Conservation (phyloP, 2,329 filamentous ascomycete species). For the Ustulina deusta region DNA sequence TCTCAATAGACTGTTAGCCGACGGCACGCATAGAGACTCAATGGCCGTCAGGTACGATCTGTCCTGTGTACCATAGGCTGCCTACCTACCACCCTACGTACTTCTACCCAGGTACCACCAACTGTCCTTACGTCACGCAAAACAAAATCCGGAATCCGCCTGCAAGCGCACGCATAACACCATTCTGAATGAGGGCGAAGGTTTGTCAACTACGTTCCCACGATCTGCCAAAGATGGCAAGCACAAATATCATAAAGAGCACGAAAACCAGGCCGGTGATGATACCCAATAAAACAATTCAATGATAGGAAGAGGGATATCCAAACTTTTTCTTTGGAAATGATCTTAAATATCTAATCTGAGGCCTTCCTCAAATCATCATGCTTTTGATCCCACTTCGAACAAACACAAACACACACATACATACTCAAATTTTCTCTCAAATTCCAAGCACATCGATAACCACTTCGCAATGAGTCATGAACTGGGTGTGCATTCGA, state of each 20-base stretch:
- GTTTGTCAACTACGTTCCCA: not conserved
- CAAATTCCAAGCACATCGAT: not conserved
- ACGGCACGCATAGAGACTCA: no score
- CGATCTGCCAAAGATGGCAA: not conserved
- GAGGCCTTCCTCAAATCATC: conserved; percentile 59
- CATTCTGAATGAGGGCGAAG: conserved; percentile 10
- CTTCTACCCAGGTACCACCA: no score
- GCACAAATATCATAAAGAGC: conserved; percentile 3
- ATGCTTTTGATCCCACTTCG: conserved; percentile 3
- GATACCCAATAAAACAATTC: conserved; percentile 64
- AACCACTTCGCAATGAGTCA: not conserved
- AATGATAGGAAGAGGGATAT: conserved; percentile 79
- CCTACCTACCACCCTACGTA: no score
- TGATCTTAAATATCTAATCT: conserved; percentile 73
- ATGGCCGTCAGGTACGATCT: no score
- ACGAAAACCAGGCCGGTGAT: conserved; percentile 65
- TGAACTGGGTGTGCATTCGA: not conserved
- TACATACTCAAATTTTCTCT: not conserved
- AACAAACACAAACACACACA: not conserved
- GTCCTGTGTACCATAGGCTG: no score
- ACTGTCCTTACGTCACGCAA: no score
- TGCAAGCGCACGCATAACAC: conserved; percentile 25
- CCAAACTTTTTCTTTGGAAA: conserved; percentile 59
- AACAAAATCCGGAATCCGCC: not conserved
- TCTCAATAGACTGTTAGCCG: no score